Base-by-base conservation (phyloP, 1,139 yeast genomes). In the Tardiomyces depauwii region DNA sequence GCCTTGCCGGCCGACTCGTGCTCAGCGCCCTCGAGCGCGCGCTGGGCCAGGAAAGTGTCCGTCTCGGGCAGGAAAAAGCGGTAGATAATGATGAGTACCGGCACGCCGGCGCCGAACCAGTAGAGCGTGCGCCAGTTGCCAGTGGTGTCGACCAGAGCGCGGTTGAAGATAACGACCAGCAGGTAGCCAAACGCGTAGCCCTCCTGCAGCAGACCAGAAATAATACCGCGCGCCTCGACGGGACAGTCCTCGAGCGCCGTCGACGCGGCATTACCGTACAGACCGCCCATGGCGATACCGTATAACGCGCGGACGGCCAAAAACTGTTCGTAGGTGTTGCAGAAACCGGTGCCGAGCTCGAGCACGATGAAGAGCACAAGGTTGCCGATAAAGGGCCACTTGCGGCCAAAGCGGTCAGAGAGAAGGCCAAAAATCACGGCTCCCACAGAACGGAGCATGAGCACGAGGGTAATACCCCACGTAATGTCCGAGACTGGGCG, bases 401-500 rank as follows among this genome's bases (percentile, higher is more conserved):
- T 82, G 57, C 91, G 71, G 33, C 93, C 93, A 58, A 74, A 81
- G 54, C 72, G 66, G 62, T 84, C 93, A 49, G 82, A 77, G 33
- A 76, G 63, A 46, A 75, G 67, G 42, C 93, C 93, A 57, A 82
- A 82, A 32, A 79, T 66, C 32, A 80, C 61, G 13, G 91, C 88
- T 46, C 93, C 93, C n/a, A 81, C 78, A 2, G 88, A 78, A 55
- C 93, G 73, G 53, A 83, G 68, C 89, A 84, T 82, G 47, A 83
- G 72, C 41, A 83, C 93, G 48, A 83, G 68, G 0, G 93, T 83
- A 52, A 83, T 78, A 50, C 89, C 91, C 89, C 91, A 83, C 4
- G 89, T 77, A 51, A 83, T 71, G 44, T 76, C 74, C 32, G 74
- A 72, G 38, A 76, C 75, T 13, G 69, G 54, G 28, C 68, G 72